These are phyloP conservation scores for Solanum rostratum DNA, from an alignment of 257 asterid species.

Conservation along the genomic window DNA sequence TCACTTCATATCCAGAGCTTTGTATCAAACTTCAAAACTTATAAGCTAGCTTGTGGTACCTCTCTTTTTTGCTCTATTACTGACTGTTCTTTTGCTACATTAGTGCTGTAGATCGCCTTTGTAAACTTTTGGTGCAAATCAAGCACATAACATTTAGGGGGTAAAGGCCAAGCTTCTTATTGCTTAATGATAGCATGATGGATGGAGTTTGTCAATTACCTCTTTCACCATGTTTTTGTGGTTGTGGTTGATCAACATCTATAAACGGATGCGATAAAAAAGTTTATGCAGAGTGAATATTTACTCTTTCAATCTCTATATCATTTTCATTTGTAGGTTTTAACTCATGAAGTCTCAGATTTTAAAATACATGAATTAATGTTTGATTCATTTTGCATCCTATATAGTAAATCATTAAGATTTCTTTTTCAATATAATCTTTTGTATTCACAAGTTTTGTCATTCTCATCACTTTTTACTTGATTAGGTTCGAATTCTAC, in stretches of 20 bases:
- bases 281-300: no score
- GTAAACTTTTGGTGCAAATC: not conserved
- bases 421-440: no score
- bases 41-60: not conserved
- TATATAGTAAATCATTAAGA: no score
- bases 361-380: no score
- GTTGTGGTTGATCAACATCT: not conserved
- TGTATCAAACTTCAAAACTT: not conserved
- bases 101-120: not conserved
- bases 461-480: no score
- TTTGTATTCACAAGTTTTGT: no score
- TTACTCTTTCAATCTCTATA: no score
- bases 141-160: not conserved
- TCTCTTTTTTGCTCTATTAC: not conserved
- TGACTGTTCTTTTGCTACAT: not conserved
- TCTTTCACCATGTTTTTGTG: not conserved
- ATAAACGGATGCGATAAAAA: not conserved
- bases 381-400: no score
- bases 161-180: not conserved
- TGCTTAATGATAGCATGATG: not conserved
- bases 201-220: not conserved
- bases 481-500: no score
- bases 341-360: no score
- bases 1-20: not conserved
- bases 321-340: no score